Percentiles rank a stretch among this genome's conserved stretches.
Conservation (phyloP, 805 yeast genomes). For the Candida quercuum region DNA sequence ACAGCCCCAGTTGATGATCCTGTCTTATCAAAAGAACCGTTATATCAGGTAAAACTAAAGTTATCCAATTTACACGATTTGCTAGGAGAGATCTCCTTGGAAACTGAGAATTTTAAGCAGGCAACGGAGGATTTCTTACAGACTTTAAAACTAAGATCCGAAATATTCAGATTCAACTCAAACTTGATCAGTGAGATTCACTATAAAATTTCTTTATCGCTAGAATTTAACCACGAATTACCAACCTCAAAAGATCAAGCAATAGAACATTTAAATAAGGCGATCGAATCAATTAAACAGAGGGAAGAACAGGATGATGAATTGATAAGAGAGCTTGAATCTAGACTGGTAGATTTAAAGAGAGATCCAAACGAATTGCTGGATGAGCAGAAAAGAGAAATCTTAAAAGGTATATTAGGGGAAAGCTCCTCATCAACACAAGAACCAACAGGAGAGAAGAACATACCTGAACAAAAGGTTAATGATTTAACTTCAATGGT, state of each 20-base stretch:
- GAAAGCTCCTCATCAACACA: constrained; percentile 28
- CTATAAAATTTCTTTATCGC: constrained; percentile 73
- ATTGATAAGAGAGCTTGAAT: constrained; percentile 49
- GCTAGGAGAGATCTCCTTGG: constrained; percentile 86
- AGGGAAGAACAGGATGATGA: constrained; percentile 38
- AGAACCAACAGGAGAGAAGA: constrained; percentile 9
- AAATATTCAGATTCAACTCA: constrained; percentile 44
- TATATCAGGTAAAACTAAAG: constrained; percentile 38
- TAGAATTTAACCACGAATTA: constrained; percentile 62
- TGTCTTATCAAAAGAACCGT: constrained; percentile 26
- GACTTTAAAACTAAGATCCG: constrained; percentile 48
- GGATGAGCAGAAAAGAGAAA: constrained; percentile 44
- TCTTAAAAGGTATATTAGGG: constrained; percentile 54
- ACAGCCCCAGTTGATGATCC: constrained; percentile 9
- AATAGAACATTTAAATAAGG: constrained; percentile 45
- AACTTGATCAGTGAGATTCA: constrained; percentile 71
- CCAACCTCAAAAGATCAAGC: constrained; percentile 43
- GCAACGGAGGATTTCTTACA: constrained; percentile 65
- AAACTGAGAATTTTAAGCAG: constrained; percentile 80
- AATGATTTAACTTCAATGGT: constrained; percentile 63
- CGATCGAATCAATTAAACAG: constrained; percentile 43
- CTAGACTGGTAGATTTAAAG: constrained; percentile 49
- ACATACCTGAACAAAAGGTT: constrained; percentile 22
- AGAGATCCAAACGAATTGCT: constrained; percentile 45
- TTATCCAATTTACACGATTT: constrained; percentile 72